Conservation (phyloP, 371 early-diverging fungal species). For the Mortierella sp. region DNA sequence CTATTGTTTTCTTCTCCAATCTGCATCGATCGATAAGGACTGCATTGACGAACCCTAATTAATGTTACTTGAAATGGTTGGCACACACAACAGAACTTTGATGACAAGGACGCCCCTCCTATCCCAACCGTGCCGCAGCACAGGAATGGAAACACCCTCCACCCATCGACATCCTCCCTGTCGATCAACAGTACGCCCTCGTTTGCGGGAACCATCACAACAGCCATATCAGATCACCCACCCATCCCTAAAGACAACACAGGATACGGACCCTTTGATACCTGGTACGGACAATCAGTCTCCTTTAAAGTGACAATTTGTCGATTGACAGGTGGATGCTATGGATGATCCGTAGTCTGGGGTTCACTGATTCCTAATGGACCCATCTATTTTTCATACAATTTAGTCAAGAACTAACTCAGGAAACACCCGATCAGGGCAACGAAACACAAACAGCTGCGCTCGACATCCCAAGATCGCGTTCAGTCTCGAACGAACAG, state of each 20-base stretch:
- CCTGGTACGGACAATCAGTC: not conserved
- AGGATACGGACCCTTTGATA: not conserved
- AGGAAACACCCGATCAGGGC: not conserved
- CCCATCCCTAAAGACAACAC: not conserved
- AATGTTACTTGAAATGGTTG: not conserved
- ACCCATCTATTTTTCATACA: not conserved
- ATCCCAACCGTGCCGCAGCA: slow-evolving; percentile 31
- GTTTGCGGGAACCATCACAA: slow-evolving; percentile 9
- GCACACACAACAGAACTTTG: slow-evolving; percentile 33
- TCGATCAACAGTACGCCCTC: slow-evolving; percentile 8
- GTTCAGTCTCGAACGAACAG: not conserved
- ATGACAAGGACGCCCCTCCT: slow-evolving; percentile 55
- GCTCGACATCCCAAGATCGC: slow-evolving; percentile 11
- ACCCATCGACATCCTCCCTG: slow-evolving; percentile 22
- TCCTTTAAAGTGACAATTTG: not conserved
- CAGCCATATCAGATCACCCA: slow-evolving; percentile 16
- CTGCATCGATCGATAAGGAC: slow-evolving; percentile 25
- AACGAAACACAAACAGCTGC: not conserved
- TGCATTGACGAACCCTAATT: not conserved
- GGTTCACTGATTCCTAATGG: too few relatives aligned
- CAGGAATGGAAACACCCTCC: slow-evolving; percentile 12
- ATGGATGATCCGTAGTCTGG: too few relatives aligned
- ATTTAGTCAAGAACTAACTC: not conserved
- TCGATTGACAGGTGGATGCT: not conserved
- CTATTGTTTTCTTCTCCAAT: not conserved